Evolutionary conservation across 805 yeast species (phyloP).

Genomic region (Wickerhamomyces tratensis): DNA sequence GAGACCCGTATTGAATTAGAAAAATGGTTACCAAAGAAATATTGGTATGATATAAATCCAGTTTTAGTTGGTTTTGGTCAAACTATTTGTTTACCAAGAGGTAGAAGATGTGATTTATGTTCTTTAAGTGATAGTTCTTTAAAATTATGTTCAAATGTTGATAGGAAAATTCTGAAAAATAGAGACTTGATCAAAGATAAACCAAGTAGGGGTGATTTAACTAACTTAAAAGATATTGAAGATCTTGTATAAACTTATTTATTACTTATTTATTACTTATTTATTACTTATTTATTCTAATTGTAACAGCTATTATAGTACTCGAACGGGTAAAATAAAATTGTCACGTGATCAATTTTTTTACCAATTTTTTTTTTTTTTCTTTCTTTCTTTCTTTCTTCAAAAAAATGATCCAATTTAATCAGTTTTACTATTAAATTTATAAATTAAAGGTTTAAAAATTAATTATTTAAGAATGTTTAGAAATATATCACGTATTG

Average conservation of each 20-base stretch:
- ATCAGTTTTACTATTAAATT: too few relatives aligned
- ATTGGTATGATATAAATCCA: constrained; percentile 84
- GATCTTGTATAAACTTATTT: constrained; percentile 13
- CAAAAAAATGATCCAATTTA: too few relatives aligned
- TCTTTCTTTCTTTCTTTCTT: too few relatives aligned
- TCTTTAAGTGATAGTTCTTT: constrained; percentile 30
- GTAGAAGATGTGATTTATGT: constrained; percentile 65
- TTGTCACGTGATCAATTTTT: too few relatives aligned
- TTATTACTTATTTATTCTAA: too few relatives aligned
- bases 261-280: too few relatives aligned
- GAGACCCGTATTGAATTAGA: constrained; percentile 60
- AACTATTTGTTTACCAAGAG: constrained; percentile 67
- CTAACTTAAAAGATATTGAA: constrained; percentile 26
- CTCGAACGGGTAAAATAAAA: too few relatives aligned
- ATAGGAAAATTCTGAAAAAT: constrained; percentile 31
- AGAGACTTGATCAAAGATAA: constrained; percentile 8
- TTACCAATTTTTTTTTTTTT: too few relatives aligned
- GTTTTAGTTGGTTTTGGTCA: constrained; percentile 91
- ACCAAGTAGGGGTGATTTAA: constrained; percentile 34
- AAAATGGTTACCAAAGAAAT: constrained; percentile 59
- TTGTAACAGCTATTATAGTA: too few relatives aligned
- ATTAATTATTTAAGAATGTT: too few relatives aligned
- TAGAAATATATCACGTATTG: background rate
- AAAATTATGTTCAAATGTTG: constrained; percentile 50
- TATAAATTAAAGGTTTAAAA: too few relatives aligned